phyloP scores from a whole-genome alignment of 345 rosid genomes.

The Melaleuca quinquenervia region DNA sequence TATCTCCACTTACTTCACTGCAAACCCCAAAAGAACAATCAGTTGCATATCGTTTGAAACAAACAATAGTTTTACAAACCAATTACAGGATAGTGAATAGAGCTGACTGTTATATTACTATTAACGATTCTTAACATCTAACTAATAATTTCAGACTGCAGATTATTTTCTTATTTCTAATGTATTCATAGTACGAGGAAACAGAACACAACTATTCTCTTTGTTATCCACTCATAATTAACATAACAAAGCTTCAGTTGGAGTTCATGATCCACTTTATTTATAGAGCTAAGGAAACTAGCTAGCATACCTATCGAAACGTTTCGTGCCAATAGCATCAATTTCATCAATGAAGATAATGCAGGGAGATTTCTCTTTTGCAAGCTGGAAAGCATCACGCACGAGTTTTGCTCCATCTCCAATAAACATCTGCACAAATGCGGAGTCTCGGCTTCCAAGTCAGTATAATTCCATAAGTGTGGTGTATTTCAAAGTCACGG shows the following conservation, averaged over 20 bases:
- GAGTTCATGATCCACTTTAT: background rate
- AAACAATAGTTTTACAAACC: background rate
- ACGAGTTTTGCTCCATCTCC: slow-evolving; percentile 99
- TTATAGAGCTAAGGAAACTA: background rate
- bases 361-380: slow-evolving; percentile 99
- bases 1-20: slow-evolving; percentile 99
- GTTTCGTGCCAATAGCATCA: slow-evolving; percentile 97
- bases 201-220: background rate
- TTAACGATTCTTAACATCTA: background rate
- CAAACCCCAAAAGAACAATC: slow-evolving; percentile 1
- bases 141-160: background rate
- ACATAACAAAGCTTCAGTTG: background rate
- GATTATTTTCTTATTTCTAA: background rate
- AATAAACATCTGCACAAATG: slow-evolving; percentile 75
- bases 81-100: background rate
- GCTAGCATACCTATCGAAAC: slow-evolving; percentile 73
- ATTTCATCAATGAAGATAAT: slow-evolving; percentile 98
- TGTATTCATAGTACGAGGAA: background rate
- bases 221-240: background rate
- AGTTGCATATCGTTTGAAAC: background rate
- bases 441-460: background rate
- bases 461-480: background rate
- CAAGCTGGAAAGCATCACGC: slow-evolving; percentile 99
- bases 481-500: background rate
- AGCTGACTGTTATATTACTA: background rate